Evolutionary conservation across 352 stramenopile species (phyloP), one percentile per base, ranked within the genome.

Genomic region (Pythium sp.): DNA sequence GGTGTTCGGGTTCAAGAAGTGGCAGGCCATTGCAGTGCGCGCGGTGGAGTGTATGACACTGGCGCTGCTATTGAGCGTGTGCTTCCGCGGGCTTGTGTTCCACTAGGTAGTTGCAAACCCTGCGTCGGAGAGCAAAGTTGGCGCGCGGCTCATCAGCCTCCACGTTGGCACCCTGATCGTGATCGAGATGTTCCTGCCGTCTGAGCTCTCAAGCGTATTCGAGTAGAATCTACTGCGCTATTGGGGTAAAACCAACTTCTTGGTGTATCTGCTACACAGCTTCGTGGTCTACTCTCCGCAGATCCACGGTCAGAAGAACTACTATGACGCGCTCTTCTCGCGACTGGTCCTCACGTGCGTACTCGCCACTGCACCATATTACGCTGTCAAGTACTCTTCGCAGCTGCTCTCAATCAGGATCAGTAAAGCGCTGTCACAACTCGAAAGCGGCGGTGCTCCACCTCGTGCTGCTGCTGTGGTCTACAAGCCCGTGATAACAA

Each of bases 341-440:
- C n/a, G n/a, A 4, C 74, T 82, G 53, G 69, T 68, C 12, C 64
- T 82, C 36, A 46, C 24, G 3, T 57, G 61, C 22, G 56, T 78
- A 5, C 38, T 85, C 15, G 74, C 69, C 22, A 80, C 75, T 0
- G 51, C 72, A 11, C 81, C 75, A 12, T 82, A 79, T 49, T 55
- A 76, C n/a, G 8, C 77, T 22, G 38, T 89, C 26, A 73, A 87
- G 70, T 70, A 75, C 26, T 75, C 79, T 56, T 84, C 73, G 3
- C 81, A 82, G 53, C 20, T 68, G 24, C 12, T 84, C 18, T 76
- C 79, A 22, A 67, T 68, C 14, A 62, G 65, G 14, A 68, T 83
- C 56, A 71, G 66, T 47, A 67, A 66, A 22, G 22, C 15, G 5
- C 63, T 79, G 24, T 30, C 26, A 2, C 9, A 32, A 18, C 57